Evolutionary conservation across 2,329 filamentous ascomycete genomes (phyloP), one percentile per base, ranked within the genome.

Genomic region (Stachybotrys chlorohalonatus): DNA sequence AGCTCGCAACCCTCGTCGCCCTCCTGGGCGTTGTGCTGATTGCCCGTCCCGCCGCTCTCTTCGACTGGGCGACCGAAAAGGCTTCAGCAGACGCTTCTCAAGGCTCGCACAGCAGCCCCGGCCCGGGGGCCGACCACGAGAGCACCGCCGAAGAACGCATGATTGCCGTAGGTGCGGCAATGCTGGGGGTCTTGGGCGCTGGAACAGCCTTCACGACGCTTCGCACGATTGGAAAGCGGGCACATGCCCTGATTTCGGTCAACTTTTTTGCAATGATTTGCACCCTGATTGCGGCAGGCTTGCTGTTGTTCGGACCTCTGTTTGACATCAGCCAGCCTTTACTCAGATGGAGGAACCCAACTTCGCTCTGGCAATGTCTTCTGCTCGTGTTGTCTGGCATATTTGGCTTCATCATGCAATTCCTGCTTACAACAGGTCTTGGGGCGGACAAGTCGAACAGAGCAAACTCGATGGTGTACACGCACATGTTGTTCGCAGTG

Each of bases 401-500:
- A 0, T 86, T 86, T 59, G 92, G 92, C 0, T 93, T 96, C 65
- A 68, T 87, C 24, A 87, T 93, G 81, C 92, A 96, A 78, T 90
- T 90, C 60, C 76, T 95, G n/a, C 74, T 95, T 16, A 94, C 91
- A 1, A 80, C 83, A 1, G 90, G 90, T 0, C 72, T 96, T 51
- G 73, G 86, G 30, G 83, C 86, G 57, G 87, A 92, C 63, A 86
- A 86, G 58, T 78, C 78, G 17, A 82, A 82, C 60, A 70, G 77
- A 48, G 80, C 80, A 7, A 81, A 78, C 15, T 73, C 76, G 53
- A 82, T 84, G 80, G 69, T 81, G 6, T 82, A 82, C 56, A 81
- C 79, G 7, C 76, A 81, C 49, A 81, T 82, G 73, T 64, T 82
- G 45, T 82, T 82, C 60, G 79, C 79, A 1, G 76, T 74, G 1